Base-by-base conservation (phyloP, 2,329 filamentous ascomycete genomes). In the Lizonia empirigonia region DNA sequence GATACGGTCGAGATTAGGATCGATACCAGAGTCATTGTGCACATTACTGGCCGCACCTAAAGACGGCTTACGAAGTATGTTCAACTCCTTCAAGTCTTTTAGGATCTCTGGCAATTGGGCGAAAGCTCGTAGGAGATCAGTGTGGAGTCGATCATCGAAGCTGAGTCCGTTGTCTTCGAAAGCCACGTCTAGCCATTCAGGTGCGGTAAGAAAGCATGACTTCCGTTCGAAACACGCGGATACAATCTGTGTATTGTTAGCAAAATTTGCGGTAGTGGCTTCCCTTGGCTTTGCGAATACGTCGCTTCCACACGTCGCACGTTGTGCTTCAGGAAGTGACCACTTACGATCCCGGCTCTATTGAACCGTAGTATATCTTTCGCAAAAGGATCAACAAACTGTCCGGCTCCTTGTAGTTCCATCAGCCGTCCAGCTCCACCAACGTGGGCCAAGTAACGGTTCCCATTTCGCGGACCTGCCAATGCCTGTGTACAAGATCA, bases 391-490 rank as follows among this genome's bases (percentile, higher is more conserved):
- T 70, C 66, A 10, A 51, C 50, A 36, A 62, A 72, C 13, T 58
- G 58, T 5, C 35, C 38, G 1, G 68, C 64, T 2, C 69, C 68
- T 58, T 68, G 67, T 8, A 71, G 39, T 39, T 72, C 67, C 56
- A 70, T 65, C 15, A 72, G 55, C 20, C 66, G 62, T 10, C 68
- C 67, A 19, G 67, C 69, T 9, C 69, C 69, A 20, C 69, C 67
- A 9, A 69, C 65, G 45, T 72, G 68, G 7, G 67, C 60, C 8
- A 72, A 34, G 42, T 72, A 72, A 2, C 58, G 60, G 39, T 69
- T 72, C 23, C 64, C 66, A 19, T 51, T 47, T 45, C 67, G 54
- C 20, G 68, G 69, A 4, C 69, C 69, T 10, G 69, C 66, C 18
- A 70, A 44, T 12, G 67, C 69, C 68, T 69, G 1, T 10, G 15